phyloP scores from a whole-genome alignment of 257 asterid species.

The Primulina tabacum region DNA sequence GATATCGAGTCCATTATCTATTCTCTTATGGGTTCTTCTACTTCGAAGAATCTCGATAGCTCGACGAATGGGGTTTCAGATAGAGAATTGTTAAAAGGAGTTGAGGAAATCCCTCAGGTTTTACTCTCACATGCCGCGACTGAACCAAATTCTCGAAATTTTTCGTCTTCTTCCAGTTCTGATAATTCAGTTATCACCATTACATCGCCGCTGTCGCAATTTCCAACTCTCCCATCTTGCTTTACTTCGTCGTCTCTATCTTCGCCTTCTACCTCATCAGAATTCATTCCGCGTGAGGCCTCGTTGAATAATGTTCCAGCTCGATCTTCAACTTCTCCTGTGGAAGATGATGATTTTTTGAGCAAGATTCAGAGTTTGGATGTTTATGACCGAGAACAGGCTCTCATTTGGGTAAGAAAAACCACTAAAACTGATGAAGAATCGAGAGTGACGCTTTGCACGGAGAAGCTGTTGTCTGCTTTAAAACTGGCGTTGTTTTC shows the following conservation, averaged over 20 bases:
- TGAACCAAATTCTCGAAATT: conserved; percentile 41
- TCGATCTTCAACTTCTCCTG: conserved; percentile 17
- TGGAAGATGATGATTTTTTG: conserved; percentile 44
- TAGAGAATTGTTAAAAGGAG: conserved; percentile 43
- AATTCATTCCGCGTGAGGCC: conserved; percentile 42
- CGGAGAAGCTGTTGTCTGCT: conserved; percentile 55
- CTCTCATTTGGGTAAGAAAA: conserved; percentile 58
- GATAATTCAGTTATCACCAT: conserved; percentile 85
- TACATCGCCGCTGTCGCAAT: conserved; percentile 56
- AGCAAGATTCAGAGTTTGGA: conserved; percentile 49
- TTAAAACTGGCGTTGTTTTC: conserved; percentile 56
- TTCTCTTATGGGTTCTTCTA: conserved; percentile 23
- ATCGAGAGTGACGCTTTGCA: conserved; percentile 58
- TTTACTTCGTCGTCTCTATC: conserved; percentile 67
- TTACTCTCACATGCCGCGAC: conserved; percentile 50
- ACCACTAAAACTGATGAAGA: conserved; percentile 58
- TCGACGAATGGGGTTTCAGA: conserved; percentile 39
- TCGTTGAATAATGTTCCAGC: conserved; percentile 19
- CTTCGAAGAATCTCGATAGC: conserved; percentile 3
- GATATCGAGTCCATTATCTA: conserved; percentile 46
- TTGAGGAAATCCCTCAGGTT: conserved; percentile 42
- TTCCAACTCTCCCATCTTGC: conserved; percentile 64
- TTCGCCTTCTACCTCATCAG: conserved; percentile 70
- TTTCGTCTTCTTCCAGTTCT: conserved; percentile 59
- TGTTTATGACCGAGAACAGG: conserved; percentile 70